These are phyloP conservation scores for Aechmea fasciata DNA, from an alignment of 176 grass and related monocot genomes.

Conservation along the genomic window DNA sequence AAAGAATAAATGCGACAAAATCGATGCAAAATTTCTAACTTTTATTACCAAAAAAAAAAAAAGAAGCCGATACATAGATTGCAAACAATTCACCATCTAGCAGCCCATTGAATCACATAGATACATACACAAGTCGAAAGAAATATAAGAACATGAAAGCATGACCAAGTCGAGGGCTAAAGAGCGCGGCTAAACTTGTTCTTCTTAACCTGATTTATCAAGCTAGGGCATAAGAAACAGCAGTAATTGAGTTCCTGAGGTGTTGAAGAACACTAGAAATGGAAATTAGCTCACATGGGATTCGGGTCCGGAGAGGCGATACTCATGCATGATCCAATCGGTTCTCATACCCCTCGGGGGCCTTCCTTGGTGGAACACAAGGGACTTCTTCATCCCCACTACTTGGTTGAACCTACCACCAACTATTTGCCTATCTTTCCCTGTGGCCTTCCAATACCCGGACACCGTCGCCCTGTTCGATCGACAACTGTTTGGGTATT, in stretches of 20 bases:
- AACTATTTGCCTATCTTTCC: constrained; percentile 25
- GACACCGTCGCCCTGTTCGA: constrained; percentile 18
- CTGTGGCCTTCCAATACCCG: constrained; percentile 32
- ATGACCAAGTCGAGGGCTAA: too few species aligned
- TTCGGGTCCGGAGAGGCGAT: constrained; percentile 6
- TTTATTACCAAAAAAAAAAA: too few species aligned
- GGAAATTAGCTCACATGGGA: constrained; percentile 11
- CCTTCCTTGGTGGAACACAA: constrained; percentile 31
- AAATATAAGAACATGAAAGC: too few species aligned
- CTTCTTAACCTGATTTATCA: too few species aligned
- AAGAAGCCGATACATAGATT: too few species aligned
- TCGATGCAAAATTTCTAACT: too few species aligned
- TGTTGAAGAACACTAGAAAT: background rate
- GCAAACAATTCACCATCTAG: too few species aligned
- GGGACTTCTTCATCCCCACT: constrained; percentile 27
- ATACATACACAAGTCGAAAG: too few species aligned
- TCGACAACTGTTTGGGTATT: constrained; percentile 10
- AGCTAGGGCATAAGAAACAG: too few species aligned
- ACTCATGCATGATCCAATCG: constrained; percentile 38
- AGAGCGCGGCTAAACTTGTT: too few species aligned
- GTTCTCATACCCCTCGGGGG: constrained; percentile 7
- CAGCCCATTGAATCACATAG: too few species aligned
- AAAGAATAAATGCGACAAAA: too few species aligned
- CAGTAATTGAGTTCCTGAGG: background rate
- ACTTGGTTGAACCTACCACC: constrained; percentile 20